A percentile compares a stretch with the other conserved stretches of the same genome.
These are phyloP conservation scores for Trichosporon sp. DNA, from an alignment of 1,284 basidiomycete genomes.

Conservation along the genomic window DNA sequence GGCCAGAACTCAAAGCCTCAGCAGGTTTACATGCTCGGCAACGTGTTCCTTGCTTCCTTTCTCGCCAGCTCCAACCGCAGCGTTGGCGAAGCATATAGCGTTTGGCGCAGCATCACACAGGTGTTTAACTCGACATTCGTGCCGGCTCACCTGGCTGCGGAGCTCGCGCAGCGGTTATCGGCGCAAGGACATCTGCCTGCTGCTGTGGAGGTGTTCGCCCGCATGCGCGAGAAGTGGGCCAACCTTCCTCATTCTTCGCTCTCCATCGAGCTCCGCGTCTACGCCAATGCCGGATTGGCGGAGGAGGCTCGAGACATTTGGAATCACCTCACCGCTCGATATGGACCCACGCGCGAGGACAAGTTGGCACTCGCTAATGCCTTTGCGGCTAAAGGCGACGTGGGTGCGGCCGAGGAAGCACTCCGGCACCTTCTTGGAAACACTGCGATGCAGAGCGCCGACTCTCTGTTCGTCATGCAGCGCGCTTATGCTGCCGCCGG, in stretches of 20 bases:
- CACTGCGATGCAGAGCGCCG: not conserved
- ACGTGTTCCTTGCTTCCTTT: slow-evolving; percentile 12
- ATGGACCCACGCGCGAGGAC: slow-evolving; percentile 22
- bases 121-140: slow-evolving; percentile 26
- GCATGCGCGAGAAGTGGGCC: slow-evolving; percentile 22
- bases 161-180: slow-evolving; percentile 24
- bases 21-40: not conserved
- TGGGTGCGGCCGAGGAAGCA: not conserved
- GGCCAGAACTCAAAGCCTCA: not conserved
- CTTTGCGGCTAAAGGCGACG: slow-evolving; percentile 23
- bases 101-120: slow-evolving; percentile 23
- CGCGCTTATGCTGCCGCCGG: slow-evolving; percentile 34
- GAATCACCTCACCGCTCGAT: slow-evolving; percentile 21
- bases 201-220: slow-evolving; percentile 23
- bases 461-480: slow-evolving; percentile 33
- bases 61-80: not conserved
- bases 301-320: slow-evolving; percentile 23
- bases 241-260: slow-evolving; percentile 25
- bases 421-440: slow-evolving; percentile 19
- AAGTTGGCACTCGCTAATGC: slow-evolving; percentile 16
- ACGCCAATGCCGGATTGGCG: slow-evolving; percentile 22
- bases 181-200: not conserved
- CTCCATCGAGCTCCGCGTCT: slow-evolving; percentile 27
- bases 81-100: slow-evolving; percentile 18
- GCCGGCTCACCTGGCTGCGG: slow-evolving; percentile 18